Percentiles rank a stretch among this genome's conserved stretches.
phyloP scores from a whole-genome alignment of 495 filamentous ascomycete genomes.

The Penicillium robsamsonii region DNA sequence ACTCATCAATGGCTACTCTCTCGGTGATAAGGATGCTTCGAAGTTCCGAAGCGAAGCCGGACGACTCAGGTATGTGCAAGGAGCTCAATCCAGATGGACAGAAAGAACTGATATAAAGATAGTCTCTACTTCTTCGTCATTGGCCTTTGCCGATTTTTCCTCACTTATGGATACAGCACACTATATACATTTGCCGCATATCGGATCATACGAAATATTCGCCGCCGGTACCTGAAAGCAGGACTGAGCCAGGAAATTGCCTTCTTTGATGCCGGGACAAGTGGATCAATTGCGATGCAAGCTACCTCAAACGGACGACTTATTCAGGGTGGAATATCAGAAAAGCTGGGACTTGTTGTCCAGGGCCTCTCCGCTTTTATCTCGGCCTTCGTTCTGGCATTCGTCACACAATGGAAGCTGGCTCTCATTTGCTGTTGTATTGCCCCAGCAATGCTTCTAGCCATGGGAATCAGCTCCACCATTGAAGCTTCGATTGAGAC shows the following conservation, averaged over 20 bases:
- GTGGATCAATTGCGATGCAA: conserved; percentile 76
- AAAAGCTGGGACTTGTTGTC: conserved; percentile 67
- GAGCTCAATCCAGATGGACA: background rate
- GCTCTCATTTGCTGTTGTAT: conserved; percentile 68
- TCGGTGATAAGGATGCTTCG: background rate
- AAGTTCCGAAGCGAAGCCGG: conserved; percentile 6
- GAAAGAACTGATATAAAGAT: background rate
- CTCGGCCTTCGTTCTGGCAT: conserved; percentile 71
- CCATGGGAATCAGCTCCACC: conserved; percentile 49
- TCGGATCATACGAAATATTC: conserved; percentile 69
- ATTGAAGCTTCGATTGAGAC: conserved; percentile 55
- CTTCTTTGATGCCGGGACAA: conserved; percentile 75
- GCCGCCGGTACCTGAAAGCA: conserved; percentile 66
- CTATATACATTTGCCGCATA: conserved; percentile 41
- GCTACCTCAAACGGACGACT: conserved; percentile 70
- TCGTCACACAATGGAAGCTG: conserved; percentile 72
- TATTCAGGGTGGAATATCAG: conserved; percentile 72
- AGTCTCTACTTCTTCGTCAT: conserved; percentile 20
- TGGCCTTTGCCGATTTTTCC: conserved; percentile 32
- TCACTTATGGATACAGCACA: conserved; percentile 27
- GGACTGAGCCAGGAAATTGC: conserved; percentile 78
- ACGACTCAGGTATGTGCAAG: conserved; percentile 4
- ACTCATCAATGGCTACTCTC: conserved; percentile 2
- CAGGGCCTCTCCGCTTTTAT: conserved; percentile 66
- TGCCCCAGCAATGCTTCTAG: conserved; percentile 57